These are phyloP conservation scores for Diaporthe nobilis DNA, from an alignment of 2,329 filamentous ascomycete genomes.

Conservation along the genomic window DNA sequence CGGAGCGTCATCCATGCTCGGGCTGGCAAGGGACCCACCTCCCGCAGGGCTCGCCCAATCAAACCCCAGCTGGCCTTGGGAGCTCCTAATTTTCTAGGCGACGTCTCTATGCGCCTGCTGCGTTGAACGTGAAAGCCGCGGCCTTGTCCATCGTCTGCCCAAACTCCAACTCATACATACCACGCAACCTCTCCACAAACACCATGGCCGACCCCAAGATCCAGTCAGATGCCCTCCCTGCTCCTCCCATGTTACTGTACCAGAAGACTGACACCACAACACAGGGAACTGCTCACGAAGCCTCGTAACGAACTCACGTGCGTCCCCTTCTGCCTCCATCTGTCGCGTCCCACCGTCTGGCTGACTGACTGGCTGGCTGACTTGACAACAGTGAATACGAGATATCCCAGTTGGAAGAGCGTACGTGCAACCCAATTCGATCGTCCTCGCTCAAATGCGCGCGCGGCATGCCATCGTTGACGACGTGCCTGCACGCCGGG, in stretches of 20 bases:
- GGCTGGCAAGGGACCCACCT: constrained; percentile 25
- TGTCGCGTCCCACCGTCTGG: constrained; percentile 12
- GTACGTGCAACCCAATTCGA: constrained; percentile 14
- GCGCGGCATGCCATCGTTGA: background rate
- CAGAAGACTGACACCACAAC: constrained; percentile 49
- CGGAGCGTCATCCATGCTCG: constrained; percentile 24
- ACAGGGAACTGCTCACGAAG: constrained; percentile 89
- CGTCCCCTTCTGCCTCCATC: constrained; percentile 53
- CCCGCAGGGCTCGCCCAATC: constrained; percentile 26
- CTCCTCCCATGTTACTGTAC: background rate
- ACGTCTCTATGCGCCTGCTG: constrained; percentile 17
- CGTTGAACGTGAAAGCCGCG: constrained; percentile 26
- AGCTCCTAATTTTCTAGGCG: constrained; percentile 39
- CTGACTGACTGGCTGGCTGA: constrained; percentile 25
- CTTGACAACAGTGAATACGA: constrained; percentile 82
- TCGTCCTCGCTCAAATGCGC: background rate
- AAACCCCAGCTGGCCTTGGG: background rate
- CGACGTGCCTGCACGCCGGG: background rate
- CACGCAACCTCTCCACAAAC: constrained; percentile 41
- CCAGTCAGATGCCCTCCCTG: constrained; percentile 66
- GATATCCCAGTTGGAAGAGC: constrained; percentile 74
- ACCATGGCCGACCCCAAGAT: constrained; percentile 79
- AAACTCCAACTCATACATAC: constrained; percentile 23
- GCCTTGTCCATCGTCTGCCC: constrained; percentile 23
- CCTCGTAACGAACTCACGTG: constrained; percentile 93